Conservation (phyloP, 768 basidiomycete genomes). For the Mycena sanguinolenta region DNA sequence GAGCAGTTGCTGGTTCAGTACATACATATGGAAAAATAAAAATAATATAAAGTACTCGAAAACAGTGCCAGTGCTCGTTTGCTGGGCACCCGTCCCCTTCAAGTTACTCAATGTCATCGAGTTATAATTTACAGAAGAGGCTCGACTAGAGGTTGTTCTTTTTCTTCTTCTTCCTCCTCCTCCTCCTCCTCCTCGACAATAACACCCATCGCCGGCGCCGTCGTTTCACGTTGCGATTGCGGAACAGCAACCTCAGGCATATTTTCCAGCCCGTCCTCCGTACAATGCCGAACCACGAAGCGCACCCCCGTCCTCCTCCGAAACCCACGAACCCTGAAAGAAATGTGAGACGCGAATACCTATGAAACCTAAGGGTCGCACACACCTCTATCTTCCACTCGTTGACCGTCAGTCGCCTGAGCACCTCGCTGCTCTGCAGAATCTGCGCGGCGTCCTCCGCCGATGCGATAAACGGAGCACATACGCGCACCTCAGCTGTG, state of each 20-base stretch:
- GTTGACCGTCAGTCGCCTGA: constrained; percentile 51
- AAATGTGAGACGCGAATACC: neutral
- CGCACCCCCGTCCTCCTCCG: constrained; percentile 8
- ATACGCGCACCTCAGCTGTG: constrained; percentile 50
- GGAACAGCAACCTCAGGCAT: neutral
- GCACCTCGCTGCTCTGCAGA: constrained; percentile 41
- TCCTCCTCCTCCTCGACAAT: constrained; percentile 31
- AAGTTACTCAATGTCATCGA: no score
- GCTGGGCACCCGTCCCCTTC: no score
- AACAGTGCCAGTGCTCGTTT: no score
- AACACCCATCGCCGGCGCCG: constrained; percentile 15
- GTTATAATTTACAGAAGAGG: no score
- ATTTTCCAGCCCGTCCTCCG: neutral
- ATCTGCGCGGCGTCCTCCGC: constrained; percentile 42
- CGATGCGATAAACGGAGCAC: constrained; percentile 40
- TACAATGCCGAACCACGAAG: constrained; percentile 16
- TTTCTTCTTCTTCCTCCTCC: no score
- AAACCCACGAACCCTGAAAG: constrained; percentile 27
- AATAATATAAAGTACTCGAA: no score
- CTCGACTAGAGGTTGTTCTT: no score
- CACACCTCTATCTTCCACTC: constrained; percentile 51
- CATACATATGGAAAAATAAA: no score
- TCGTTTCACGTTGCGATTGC: neutral
- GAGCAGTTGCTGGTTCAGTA: no score
- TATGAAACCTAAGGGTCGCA: neutral